Evolutionary conservation across 83 land plant genomes (phyloP).

Genomic region (Larix sibirica): DNA sequence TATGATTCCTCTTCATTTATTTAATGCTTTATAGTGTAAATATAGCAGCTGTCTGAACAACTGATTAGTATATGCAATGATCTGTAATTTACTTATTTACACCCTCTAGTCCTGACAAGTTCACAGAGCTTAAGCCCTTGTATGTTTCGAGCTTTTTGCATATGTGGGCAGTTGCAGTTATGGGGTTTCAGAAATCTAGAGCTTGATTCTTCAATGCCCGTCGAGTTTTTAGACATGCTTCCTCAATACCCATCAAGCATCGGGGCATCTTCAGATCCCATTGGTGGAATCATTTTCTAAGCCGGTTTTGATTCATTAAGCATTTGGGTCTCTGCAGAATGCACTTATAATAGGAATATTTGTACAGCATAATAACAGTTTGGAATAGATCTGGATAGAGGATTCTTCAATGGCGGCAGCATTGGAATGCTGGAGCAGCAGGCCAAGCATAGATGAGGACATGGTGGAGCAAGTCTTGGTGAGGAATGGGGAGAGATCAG

Average conservation of each 20-base stretch:
- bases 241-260: background rate
- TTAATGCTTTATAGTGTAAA: background rate
- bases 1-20: background rate
- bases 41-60: background rate
- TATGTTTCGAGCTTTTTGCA: background rate
- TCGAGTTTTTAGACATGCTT: background rate
- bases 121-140: background rate
- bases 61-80: background rate
- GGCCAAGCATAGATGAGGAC: conserved; percentile 76
- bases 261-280: background rate
- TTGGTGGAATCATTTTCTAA: background rate
- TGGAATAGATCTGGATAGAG: background rate
- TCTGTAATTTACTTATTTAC: too few species aligned
- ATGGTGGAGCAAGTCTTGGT: conserved; percentile 71
- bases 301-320: background rate
- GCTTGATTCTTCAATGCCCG: background rate
- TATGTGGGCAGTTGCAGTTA: background rate
- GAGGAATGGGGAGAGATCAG: conserved; percentile 56
- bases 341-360: background rate
- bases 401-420: conserved; percentile 36
- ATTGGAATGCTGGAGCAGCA: conserved; percentile 77
- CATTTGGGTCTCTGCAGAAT: background rate
- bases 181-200: background rate
- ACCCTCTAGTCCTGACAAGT: background rate
- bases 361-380: background rate